A percentile compares a stretch with the other conserved stretches of the same genome.
Conservation (phyloP, 129 eudicot genomes). For the Pulicaria dysenterica region DNA sequence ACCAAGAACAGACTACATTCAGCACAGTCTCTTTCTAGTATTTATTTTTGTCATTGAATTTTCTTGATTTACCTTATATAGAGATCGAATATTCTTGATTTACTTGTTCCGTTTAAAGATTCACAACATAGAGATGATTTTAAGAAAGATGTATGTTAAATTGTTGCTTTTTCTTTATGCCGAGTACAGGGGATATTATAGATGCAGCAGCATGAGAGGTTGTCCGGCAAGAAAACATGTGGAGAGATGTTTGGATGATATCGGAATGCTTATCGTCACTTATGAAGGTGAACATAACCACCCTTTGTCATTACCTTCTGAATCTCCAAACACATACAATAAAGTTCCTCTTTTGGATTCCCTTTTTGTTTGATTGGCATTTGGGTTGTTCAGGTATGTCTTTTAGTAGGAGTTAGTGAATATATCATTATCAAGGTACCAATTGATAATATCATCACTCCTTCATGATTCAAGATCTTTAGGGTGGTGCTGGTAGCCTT, state of each 20-base stretch:
- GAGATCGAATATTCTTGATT: not conserved
- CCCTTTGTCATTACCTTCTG: conserved; percentile 55
- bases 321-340: conserved; percentile 53
- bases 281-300: conserved; percentile 90
- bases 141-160: not conserved
- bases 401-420: too few relatives aligned
- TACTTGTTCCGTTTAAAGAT: not conserved
- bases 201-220: conserved; percentile 89
- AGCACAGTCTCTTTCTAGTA: not conserved
- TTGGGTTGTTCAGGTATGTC: conserved; percentile 8
- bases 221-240: conserved; percentile 95
- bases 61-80: not conserved
- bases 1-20: not conserved
- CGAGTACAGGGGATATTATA: conserved; percentile 77
- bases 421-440: too few relatives aligned
- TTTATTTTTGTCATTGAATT: not conserved
- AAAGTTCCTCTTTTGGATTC: not conserved
- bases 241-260: conserved; percentile 78
- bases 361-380: not conserved
- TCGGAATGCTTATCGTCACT: conserved; percentile 81
- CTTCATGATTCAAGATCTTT: too few relatives aligned
- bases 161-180: not conserved
- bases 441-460: too few relatives aligned
- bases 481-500: too few relatives aligned
- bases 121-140: not conserved